These are phyloP conservation scores for Leishmania turanica DNA, from an alignment of 208 protist species.

Conservation along the genomic window DNA sequence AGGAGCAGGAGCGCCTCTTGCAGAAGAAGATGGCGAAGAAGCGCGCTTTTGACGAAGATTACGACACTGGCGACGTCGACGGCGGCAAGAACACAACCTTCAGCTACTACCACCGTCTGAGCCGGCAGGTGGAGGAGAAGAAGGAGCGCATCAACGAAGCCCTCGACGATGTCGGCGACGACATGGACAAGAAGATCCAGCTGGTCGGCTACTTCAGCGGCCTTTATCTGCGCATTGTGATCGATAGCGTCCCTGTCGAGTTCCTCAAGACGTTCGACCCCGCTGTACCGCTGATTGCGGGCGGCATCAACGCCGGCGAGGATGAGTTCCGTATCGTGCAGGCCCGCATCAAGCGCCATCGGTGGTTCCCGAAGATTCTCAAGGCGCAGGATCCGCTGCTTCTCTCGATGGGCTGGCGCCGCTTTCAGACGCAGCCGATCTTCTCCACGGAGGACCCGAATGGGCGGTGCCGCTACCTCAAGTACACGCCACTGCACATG, in stretches of 20 bases:
- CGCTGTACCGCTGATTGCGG: slow-evolving; percentile 90
- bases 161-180: slow-evolving; percentile 78
- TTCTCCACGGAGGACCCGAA: slow-evolving; percentile 97
- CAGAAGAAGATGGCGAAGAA: slow-evolving; percentile 94
- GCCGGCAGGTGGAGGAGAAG: slow-evolving; percentile 84
- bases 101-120: slow-evolving; percentile 80
- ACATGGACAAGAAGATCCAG: slow-evolving; percentile 85
- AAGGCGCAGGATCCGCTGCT: slow-evolving; percentile 99
- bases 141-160: slow-evolving; percentile 80
- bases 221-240: slow-evolving; percentile 96
- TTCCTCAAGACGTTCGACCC: slow-evolving; percentile 95
- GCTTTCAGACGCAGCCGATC: slow-evolving; percentile 97
- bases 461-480: slow-evolving; percentile 96
- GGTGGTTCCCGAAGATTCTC: slow-evolving; percentile 98
- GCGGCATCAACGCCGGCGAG: slow-evolving; percentile 95
- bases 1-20: slow-evolving; percentile 78
- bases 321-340: slow-evolving; percentile 95
- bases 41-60: slow-evolving; percentile 81
- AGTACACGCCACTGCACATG: slow-evolving; percentile 99
- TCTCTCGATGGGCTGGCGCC: slow-evolving; percentile 99
- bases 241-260: slow-evolving; percentile 95
- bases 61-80: slow-evolving; percentile 58
- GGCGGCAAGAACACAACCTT: slow-evolving; percentile 77
- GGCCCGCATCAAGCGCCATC: slow-evolving; percentile 97
- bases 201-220: slow-evolving; percentile 95